Percentiles rank a stretch among this genome's conserved stretches.
phyloP scores from a whole-genome alignment of 2,329 filamentous ascomycete species.

The Pestalotiopsis sp. region DNA sequence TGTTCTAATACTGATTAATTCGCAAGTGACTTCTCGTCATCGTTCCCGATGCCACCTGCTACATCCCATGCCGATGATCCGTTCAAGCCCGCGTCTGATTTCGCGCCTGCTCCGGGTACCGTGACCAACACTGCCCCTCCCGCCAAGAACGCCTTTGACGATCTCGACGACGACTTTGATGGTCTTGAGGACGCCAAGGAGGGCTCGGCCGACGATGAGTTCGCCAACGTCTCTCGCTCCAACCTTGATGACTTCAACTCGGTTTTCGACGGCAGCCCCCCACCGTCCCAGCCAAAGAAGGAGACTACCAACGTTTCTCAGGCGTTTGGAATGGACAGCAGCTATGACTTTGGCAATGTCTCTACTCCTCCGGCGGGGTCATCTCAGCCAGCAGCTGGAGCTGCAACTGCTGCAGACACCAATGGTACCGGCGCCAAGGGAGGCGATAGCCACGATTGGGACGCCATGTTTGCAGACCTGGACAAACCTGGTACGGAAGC shows the following conservation, averaged over 20 bases:
- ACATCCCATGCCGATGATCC: conserved; percentile 32
- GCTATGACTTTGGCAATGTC: conserved; percentile 59
- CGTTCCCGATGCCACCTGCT: conserved; percentile 36
- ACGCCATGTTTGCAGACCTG: conserved; percentile 85
- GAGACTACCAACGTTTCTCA: conserved; percentile 43
- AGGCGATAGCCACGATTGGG: conserved; percentile 78
- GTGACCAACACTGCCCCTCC: conserved; percentile 33
- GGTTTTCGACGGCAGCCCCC: conserved; percentile 73
- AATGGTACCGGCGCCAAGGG: conserved; percentile 36
- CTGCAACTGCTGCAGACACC: conserved; percentile 12
- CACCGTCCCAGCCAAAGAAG: conserved; percentile 55
- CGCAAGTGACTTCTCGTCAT: conserved; percentile 29
- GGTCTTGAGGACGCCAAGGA: conserved; percentile 85
- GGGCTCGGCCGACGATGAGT: conserved; percentile 76
- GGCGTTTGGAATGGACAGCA: conserved; percentile 56
- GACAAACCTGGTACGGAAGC: conserved; percentile 51
- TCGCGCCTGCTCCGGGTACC: conserved; percentile 35
- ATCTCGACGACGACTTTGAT: conserved; percentile 79
- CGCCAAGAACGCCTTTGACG: conserved; percentile 65
- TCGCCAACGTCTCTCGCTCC: conserved; percentile 72
- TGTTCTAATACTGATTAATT: conserved; percentile 23
- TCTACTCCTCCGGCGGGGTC: conserved; percentile 36
- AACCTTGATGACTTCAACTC: conserved; percentile 79
- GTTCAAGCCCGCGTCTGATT: conserved; percentile 31
- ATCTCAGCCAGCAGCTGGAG: neutral